These are phyloP conservation scores for Solanum tarapatanum DNA, from an alignment of 257 asterid genomes.

Conservation along the genomic window DNA sequence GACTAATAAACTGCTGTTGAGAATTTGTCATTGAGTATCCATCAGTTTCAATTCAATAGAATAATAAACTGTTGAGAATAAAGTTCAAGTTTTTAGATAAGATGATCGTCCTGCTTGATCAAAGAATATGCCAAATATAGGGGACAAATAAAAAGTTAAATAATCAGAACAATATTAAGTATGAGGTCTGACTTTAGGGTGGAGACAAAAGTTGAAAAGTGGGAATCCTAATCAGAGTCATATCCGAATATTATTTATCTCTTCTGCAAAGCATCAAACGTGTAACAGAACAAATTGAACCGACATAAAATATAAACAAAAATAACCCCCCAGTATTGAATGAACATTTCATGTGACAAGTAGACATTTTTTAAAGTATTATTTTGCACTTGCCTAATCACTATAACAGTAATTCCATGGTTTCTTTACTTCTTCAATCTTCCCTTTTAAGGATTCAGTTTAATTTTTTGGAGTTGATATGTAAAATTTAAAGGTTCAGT, in stretches of 20 bases:
- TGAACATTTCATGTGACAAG: neutral
- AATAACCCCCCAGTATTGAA: neutral
- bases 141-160: neutral
- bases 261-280: neutral
- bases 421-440: neutral
- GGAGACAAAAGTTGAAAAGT: neutral
- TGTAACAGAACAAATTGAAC: neutral
- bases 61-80: too few species aligned
- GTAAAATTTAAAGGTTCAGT: neutral
- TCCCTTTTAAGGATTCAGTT: neutral
- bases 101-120: too few species aligned
- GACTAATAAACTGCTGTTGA: too few species aligned
- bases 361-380: neutral
- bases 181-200: neutral
- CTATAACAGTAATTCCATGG: neutral
- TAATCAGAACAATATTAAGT: neutral
- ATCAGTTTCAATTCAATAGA: too few species aligned
- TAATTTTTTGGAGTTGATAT: neutral
- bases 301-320: neutral
- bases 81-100: too few species aligned
- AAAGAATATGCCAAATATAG: neutral
- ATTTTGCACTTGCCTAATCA: neutral
- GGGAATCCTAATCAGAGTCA: neutral
- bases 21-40: too few species aligned
- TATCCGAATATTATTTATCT: neutral